Conservation (phyloP, 352 stramenopile genomes). For the Phytophthora idaei region DNA sequence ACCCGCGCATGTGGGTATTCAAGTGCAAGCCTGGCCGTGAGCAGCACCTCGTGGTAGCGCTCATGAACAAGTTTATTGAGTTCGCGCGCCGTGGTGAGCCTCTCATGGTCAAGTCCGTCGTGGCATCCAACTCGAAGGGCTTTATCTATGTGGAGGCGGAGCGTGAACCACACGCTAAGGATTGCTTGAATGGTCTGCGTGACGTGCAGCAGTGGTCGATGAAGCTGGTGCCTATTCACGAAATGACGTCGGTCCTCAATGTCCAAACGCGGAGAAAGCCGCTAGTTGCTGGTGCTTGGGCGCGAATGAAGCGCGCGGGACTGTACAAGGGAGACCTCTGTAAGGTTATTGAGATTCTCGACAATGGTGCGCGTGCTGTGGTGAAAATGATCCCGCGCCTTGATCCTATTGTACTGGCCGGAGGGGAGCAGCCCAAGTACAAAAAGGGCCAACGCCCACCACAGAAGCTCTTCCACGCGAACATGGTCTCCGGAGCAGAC, state of each 20-base stretch:
- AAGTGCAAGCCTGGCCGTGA: constrained; percentile 91
- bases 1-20: constrained; percentile 91
- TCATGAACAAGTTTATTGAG: constrained; percentile 93
- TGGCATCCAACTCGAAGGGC: constrained; percentile 88
- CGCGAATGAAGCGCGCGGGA: constrained; percentile 84
- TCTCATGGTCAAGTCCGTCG: constrained; percentile 85
- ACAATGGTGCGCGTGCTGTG: constrained; percentile 82
- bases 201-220: constrained; percentile 89
- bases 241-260: constrained; percentile 91
- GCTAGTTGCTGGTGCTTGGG: constrained; percentile 77
- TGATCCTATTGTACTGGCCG: constrained; percentile 74
- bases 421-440: constrained; percentile 85
- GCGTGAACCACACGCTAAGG: constrained; percentile 84
- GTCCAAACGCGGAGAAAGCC: constrained; percentile 87
- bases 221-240: constrained; percentile 89
- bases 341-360: constrained; percentile 88
- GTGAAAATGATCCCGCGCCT: constrained; percentile 88
- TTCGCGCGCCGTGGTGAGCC: constrained; percentile 84
- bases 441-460: constrained; percentile 89
- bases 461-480: constrained; percentile 83
- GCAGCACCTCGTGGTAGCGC: constrained; percentile 83
- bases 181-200: constrained; percentile 83
- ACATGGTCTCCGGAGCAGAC: constrained; percentile 69
- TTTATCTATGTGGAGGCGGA: constrained; percentile 92
- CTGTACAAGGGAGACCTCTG: constrained; percentile 89